Base-by-base conservation (phyloP, 1,284 basidiomycete species). In the Microbotryum intermedium region DNA sequence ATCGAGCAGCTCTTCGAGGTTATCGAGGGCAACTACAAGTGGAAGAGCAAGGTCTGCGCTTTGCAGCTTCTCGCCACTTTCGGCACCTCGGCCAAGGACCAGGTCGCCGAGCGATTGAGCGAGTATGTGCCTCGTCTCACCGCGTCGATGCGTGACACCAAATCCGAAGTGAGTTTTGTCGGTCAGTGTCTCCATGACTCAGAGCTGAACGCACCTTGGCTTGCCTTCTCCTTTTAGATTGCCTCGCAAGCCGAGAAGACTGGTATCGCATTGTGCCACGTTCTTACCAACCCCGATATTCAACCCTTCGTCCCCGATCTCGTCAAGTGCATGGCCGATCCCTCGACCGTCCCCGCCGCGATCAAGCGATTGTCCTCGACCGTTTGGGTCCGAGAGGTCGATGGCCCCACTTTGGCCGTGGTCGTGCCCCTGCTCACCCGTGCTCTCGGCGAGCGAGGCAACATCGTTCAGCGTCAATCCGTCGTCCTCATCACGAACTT, bases 301-400 rank as follows among this genome's bases (percentile, higher is more conserved):
- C 81, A 83, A 57, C 88, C 90, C 44, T 94, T 97, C 77, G 88
- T 95, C 61, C 84, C 88, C 49, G 81, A 84, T 51, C 84, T 98
- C 63, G 93, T 98, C 64, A 90, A 74, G 44, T 76, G 90, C 76
- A 98, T 98, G 94, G 84, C 87, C 53, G 85, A 91, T 70, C 90
- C 94, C 6, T 75, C 78, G 55, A 77, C 79, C 48, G 93, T 97
- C 21, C 84, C 92, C 10, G 85, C 86, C 46, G 95, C 92, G 71
- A 93, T 98, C 83, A 98, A 98, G 79, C 84, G 90, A 52, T 81
- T 97, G 10, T 93, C 91, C 8, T 87, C 84, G 59, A 93, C 90
- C 45, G 97, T 94, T 18, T 98, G 97, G 71, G 95, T 98, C 61
- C 90, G 92, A 57, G 94, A 98, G 77, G 92, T 98, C 69, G 97